These are phyloP conservation scores for Xylariaceae sp. DNA, from an alignment of 2,329 filamentous ascomycete species.

Conservation along the genomic window DNA sequence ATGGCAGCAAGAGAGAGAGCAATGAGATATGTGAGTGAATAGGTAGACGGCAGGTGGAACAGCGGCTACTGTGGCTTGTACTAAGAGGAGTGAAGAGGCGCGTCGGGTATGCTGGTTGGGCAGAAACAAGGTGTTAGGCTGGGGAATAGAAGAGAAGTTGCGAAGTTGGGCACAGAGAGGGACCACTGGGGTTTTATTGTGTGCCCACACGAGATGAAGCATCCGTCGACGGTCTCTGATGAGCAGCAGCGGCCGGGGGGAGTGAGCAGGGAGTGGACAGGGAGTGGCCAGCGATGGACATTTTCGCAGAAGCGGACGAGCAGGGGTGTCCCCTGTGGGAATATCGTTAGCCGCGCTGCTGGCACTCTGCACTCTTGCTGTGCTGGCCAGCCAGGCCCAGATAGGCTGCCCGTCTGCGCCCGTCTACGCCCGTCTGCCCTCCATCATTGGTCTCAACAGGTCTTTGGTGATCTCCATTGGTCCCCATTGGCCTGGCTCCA, in stretches of 20 bases:
- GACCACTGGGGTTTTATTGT: constrained; percentile 48
- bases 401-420: neutral
- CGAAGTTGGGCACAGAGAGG: constrained; percentile 38
- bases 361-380: constrained; percentile 14
- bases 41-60: neutral
- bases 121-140: constrained; percentile 34
- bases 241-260: too few species aligned
- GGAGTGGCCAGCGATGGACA: constrained; percentile 28
- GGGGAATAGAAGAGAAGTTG: constrained; percentile 33
- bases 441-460: neutral
- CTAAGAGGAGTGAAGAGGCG: constrained; percentile 24
- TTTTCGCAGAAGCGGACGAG: constrained; percentile 22
- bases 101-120: constrained; percentile 32
- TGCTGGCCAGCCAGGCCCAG: constrained; percentile 18
- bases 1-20: constrained; percentile 6
- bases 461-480: too few species aligned
- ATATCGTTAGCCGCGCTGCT: constrained; percentile 17
- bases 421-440: neutral
- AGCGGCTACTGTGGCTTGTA: constrained; percentile 14
- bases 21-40: constrained; percentile 14
- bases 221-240: constrained; percentile 4
- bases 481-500: neutral
- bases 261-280: constrained; percentile 2
- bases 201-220: constrained; percentile 25
- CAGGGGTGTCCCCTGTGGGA: constrained; percentile 17